phyloP scores from a whole-genome alignment of 2,329 filamentous ascomycete species.

The Colletotrichum zoysiae region DNA sequence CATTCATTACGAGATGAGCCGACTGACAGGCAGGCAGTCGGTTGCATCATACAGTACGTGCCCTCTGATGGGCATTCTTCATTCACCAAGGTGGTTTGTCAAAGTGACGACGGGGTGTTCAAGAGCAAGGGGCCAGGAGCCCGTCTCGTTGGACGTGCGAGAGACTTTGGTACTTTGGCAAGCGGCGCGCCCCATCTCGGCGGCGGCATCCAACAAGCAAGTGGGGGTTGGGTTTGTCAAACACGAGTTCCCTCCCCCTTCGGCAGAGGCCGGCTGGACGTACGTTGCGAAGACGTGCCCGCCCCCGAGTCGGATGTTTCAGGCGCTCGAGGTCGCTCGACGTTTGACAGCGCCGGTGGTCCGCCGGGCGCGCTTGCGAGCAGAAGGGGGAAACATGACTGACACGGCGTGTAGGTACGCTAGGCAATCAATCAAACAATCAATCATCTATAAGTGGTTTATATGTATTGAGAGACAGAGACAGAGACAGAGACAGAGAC shows the following conservation, averaged over 20 bases:
- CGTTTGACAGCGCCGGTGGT: neutral
- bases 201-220: neutral
- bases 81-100: neutral
- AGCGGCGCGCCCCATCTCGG: neutral
- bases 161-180: neutral
- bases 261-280: neutral
- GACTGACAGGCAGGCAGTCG: slow-evolving; percentile 2
- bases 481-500: too few species aligned
- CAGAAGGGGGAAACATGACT: neutral
- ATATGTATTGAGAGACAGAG: slow-evolving; percentile 6
- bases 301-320: slow-evolving; percentile 4
- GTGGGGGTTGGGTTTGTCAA: neutral
- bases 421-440: too few species aligned
- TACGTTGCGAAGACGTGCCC: neutral
- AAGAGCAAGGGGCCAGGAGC: neutral
- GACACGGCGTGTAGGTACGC: neutral
- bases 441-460: neutral
- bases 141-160: neutral
- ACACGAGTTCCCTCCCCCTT: neutral
- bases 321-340: neutral
- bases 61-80: neutral
- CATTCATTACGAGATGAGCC: neutral
- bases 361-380: neutral
- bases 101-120: slow-evolving; percentile 10
- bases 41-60: slow-evolving; percentile 28